Evolutionary conservation across 2,329 filamentous ascomycete species (phyloP), one percentile per base, ranked within the genome.

Genomic region (Colletotrichum sublineola): DNA sequence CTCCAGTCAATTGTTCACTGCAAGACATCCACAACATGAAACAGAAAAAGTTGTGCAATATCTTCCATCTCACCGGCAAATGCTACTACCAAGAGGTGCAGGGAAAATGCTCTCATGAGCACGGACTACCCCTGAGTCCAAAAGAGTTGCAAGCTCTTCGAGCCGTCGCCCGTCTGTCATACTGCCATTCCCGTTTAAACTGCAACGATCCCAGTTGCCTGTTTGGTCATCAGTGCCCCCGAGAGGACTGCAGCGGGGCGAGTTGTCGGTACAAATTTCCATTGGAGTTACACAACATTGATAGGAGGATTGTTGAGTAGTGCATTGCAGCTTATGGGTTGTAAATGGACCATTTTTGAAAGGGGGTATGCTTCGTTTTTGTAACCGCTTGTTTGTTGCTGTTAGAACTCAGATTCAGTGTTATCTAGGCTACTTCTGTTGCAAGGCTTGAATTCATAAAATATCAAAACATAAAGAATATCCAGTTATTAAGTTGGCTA

Each of bases 1-100:
- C 73, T 1, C 74, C 68, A 0, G 52, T 80, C 33, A 74, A 62
- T 4, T 77, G 66, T 36, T 76, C 73, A 2, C 60, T 67, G 6
- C 72, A 67, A 4, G 74, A 77, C 14, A 73, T 79, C 29, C 65
- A 73, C 6, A 62, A 42, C 5, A 63, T 82, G 46, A 82, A 79
- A 61, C 50, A 61, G 29, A 73, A 67, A 8, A 82, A 79, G 48
- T 74, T 81, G 24, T 82, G 81, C 75, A 82, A 82, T 63, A 74
- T 63, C 12, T 81, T 76, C 50, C 79, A 81, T 61, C 75, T 83
- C 4, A 62, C 79, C 18, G 78, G 77, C 1, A 69, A 64, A 1
- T 78, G 77, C 29, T 29, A 18, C 0, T 77, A 72, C 48, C 38
- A 66, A 20, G 42, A 61, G 1, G 48, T 11, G 38, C 63, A 38